Conservation (phyloP, 306 rosid species). For the Citrullus amarus region DNA sequence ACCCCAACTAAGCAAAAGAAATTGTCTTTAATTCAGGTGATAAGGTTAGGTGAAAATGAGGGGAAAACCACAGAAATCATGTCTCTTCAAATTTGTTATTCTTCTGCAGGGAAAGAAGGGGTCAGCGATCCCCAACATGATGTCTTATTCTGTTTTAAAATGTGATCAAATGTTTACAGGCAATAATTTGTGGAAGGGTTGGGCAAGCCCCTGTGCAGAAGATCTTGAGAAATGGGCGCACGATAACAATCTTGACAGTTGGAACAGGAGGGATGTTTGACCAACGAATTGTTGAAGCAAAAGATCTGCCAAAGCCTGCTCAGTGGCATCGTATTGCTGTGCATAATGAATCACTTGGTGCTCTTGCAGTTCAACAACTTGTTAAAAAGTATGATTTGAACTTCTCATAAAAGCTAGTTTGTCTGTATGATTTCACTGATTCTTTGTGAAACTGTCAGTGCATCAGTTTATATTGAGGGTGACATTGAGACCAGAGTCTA, state of each 20-base stretch:
- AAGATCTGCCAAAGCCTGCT: constrained; percentile 67
- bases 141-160: background rate
- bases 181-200: constrained; percentile 87
- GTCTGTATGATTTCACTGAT: constrained; percentile 25
- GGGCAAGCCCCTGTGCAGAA: constrained; percentile 94
- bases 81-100: background rate
- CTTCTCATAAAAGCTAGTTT: constrained; percentile 1
- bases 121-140: background rate
- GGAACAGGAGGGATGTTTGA: constrained; percentile 97
- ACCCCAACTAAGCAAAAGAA: background rate
- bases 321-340: constrained; percentile 98
- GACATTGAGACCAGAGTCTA: constrained; percentile 92
- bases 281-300: constrained; percentile 49
- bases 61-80: background rate
- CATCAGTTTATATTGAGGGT: constrained; percentile 89
- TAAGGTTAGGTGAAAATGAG: background rate
- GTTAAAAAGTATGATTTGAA: constrained; percentile 49
- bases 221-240: constrained; percentile 79
- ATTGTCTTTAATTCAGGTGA: background rate
- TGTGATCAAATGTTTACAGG: constrained; percentile 29
- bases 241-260: constrained; percentile 73
- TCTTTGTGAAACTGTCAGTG: constrained; percentile 43
- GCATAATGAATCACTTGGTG: constrained; percentile 69
- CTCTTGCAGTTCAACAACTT: constrained; percentile 78
- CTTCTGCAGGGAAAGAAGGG: background rate